Evolutionary conservation across 805 yeast species (phyloP).

Genomic region (Ogataea zsoltii): DNA sequence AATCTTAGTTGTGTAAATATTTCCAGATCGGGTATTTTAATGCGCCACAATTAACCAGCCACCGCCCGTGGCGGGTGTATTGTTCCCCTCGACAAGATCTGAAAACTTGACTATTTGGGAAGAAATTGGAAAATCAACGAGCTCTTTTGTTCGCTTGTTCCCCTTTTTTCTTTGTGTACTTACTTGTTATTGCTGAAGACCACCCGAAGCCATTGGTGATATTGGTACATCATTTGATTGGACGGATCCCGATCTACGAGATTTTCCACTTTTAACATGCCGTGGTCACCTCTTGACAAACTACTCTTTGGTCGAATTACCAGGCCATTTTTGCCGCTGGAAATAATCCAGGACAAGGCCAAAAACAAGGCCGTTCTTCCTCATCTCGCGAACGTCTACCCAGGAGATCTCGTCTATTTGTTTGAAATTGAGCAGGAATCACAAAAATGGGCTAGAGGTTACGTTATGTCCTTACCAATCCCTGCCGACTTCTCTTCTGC

Average conservation of each 20-base stretch:
- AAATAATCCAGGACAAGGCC: slow-evolving; percentile 21
- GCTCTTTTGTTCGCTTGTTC: too few species aligned
- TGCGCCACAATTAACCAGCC: slow-evolving; percentile 7
- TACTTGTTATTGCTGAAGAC: too few species aligned
- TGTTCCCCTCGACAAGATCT: not conserved
- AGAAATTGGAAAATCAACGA: not conserved
- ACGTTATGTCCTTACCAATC: slow-evolving; percentile 63
- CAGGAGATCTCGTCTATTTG: slow-evolving; percentile 76
- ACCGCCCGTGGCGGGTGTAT: not conserved
- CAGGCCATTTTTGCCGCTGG: slow-evolving; percentile 48
- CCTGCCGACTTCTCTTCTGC: slow-evolving; percentile 69
- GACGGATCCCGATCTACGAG: too few species aligned
- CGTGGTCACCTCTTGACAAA: slow-evolving; percentile 52
- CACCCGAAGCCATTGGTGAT: too few species aligned
- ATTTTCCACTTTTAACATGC: slow-evolving; percentile 11
- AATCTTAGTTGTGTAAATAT: not conserved
- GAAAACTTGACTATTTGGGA: slow-evolving; percentile 1
- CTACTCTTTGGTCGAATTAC: slow-evolving; percentile 45
- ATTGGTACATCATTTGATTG: too few species aligned
- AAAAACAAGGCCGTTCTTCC: slow-evolving; percentile 11
- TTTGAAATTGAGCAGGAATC: slow-evolving; percentile 55
- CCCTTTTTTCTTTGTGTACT: too few species aligned
- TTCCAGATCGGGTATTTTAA: slow-evolving; percentile 1
- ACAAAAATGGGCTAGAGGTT: slow-evolving; percentile 79
- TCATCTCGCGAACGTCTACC: slow-evolving; percentile 51